Evolutionary conservation across 2,329 filamentous ascomycete species (phyloP).

Genomic region (Samsoniella hepiali): DNA sequence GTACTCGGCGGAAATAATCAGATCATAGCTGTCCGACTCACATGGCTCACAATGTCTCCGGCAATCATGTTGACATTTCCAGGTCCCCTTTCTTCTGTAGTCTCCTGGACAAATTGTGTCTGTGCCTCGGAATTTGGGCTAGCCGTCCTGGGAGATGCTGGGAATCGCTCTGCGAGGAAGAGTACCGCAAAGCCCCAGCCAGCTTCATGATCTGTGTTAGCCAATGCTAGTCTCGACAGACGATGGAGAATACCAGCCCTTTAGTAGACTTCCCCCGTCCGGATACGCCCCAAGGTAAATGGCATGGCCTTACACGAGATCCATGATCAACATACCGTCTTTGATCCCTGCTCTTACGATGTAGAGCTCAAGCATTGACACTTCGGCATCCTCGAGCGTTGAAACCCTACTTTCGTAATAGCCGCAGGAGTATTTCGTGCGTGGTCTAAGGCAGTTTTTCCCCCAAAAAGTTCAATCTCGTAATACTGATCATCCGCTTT

Average conservation of each 20-base stretch:
- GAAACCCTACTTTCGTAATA: slow-evolving; percentile 60
- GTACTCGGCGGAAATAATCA: slow-evolving; percentile 60
- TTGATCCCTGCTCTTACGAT: slow-evolving; percentile 55
- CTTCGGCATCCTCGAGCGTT: slow-evolving; percentile 63
- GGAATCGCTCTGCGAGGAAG: slow-evolving; percentile 63
- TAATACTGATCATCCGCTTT: slow-evolving; percentile 69
- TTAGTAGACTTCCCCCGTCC: too few relatives aligned
- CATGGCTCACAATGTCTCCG: slow-evolving; percentile 59
- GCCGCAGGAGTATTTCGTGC: slow-evolving; percentile 69
- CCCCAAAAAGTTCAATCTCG: slow-evolving; percentile 65
- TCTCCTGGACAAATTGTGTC: slow-evolving; percentile 61
- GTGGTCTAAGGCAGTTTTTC: slow-evolving; percentile 56
- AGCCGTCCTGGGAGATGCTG: slow-evolving; percentile 58
- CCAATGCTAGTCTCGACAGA: neutral
- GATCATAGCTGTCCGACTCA: slow-evolving; percentile 54
- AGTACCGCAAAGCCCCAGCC: slow-evolving; percentile 66
- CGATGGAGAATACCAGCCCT: too few relatives aligned
- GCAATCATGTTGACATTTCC: slow-evolving; percentile 62
- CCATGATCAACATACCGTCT: slow-evolving; percentile 60
- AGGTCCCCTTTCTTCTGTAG: slow-evolving; percentile 54
- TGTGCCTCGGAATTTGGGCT: slow-evolving; percentile 69
- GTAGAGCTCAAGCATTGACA: slow-evolving; percentile 62
- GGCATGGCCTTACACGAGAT: slow-evolving; percentile 48
- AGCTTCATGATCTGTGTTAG: slow-evolving; percentile 38
- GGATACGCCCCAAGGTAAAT: slow-evolving; percentile 18